Evolutionary conservation across 1,284 basidiomycete species (phyloP), one percentile per base, ranked within the genome.

Genomic region (Marasmius oreades): DNA sequence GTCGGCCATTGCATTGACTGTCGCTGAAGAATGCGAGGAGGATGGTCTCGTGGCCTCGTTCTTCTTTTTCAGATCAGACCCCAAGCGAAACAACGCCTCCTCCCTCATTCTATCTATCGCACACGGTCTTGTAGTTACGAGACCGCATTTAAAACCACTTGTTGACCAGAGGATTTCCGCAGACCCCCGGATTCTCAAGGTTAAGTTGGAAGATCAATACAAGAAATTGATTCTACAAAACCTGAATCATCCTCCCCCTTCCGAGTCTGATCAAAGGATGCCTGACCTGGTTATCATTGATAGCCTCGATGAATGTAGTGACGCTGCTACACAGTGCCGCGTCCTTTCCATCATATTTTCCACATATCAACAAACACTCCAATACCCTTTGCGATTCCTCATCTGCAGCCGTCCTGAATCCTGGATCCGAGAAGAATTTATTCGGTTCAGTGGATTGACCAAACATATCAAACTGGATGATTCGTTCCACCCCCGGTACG

Each of bases 401-500:
- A 61, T 69, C 18, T 59, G 62, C 7, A 63, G 63, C 23, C 58
- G 64, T 6, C 66, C 66, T 5, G 66, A 67, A 46, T 60, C 64
- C 0, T 63, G 63, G 39, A 66, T 69, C 34, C 56, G 62, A 2
- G 62, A 33, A 18, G 52, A 28, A 1, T 46, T 54, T 20, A 7
- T 22, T 31, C 46, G 14, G 6, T n/a, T 43, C 10, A 18, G 26
- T 3, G 4, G 2, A 7, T 20, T 39, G 16, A 6, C 37, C 37
- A 39, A 20, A 16, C 18, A 16, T 33, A 23, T 20, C n/a, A 18
- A 10, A 24, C 37, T 53, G 34, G 51, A 43, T 42, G 24, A 24
- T 8, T 14, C 36, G 23, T 22, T 43, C 37, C 1, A 10, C 16
- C 16, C 51, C 2, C 4, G 5, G 8, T 14, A 24, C 23, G 51